Base-by-base conservation (phyloP, 192 early-diverging fungal genomes). In the Phlyctochytrium arcticum region DNA sequence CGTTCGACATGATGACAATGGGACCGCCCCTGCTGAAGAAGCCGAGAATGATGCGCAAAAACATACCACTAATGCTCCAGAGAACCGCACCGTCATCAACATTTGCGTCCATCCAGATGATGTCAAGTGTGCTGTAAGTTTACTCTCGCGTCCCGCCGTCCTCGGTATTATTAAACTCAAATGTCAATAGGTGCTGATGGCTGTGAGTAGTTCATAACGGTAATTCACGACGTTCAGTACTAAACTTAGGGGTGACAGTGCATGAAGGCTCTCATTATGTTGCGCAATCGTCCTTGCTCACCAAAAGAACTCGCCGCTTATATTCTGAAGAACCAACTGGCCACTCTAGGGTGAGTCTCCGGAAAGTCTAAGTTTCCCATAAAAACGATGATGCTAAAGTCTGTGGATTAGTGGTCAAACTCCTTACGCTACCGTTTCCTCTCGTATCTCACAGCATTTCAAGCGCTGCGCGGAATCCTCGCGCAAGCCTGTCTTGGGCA, bases 391-490 rank as follows among this genome's bases (percentile, higher is more conserved):
- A 15, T 53, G 8, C 26, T 6, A 17, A 46, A 55, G 12, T 39
- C 4, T 12, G 21, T 33, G 37, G 57, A 51, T 10, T 62, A 85
- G 90, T 35, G 90, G 92, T 32, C 81, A 85, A 34, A 93, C 92
- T 19, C 90, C 92, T 24, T 90, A 88, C 74, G 92, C 90, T 1
- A 93, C 92, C 19, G 92, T 93, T 26, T 92, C 90, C 9, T 93
- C 90, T 35, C 82, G 90, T 35, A 93, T 93, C 67, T 92, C 90
- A 2, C 90, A 93, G 66, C 92, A 93, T 63, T 93, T 92, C 57
- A 90, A 91, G 63, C 85, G 89, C 17, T 19, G 50, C 29, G 50
- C 24, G 26, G 48, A 66, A 35, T 17, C 42, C 54, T 31, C 31
- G 36, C 51, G 36, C 19, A 27, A 24, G 44, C 6, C 48, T 34